Evolutionary conservation across 148 eudicot species (phyloP), one percentile per base, ranked within the genome.

Genomic region (Rhododendron henanense): DNA sequence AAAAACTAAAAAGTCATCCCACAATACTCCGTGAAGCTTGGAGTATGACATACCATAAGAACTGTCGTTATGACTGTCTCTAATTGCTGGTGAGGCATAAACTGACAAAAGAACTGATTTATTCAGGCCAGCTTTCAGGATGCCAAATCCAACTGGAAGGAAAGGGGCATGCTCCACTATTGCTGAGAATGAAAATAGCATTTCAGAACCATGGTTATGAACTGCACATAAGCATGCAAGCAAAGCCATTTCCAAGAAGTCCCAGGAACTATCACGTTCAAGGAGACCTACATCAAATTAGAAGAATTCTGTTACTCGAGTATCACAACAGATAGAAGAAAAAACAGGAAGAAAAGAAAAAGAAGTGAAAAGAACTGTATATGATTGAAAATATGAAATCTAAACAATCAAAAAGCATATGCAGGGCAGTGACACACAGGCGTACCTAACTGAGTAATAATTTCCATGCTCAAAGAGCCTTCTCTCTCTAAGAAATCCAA

Each of bases 201-300:
- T 89, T 45, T 95, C 96, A 85, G 91, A 93, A 75, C 98, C 99
- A 91, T 95, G 98, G 89, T 95, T 92, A 83, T 97, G 96, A 87
- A 97, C 88, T 86, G 99, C 95, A 91, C 99, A 97, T 83, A 93
- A 94, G 91, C 99, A 94, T 28, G 95, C 98, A 90, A 95, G 98
- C 78, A 94, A 87, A 88, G 98, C 98, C 81, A 93, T 97, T 91
- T 95, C 95, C 90, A 90, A 84, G 85, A 97, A 93, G 85, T 95
- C 98, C 96, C 94, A 94, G 80, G 93, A 91, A 82, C 93, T 90
- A 78, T 93, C 93, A 84, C 87, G 39, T 84, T 92, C 90, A 79
- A 94, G 93, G 84, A 97, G 94, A 87, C 99, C 99, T 97, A 82
- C 87, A 91, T 23, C 79, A 83, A 74, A 83, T 61, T 59, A 86